These are phyloP conservation scores for Suillus lakei DNA, from an alignment of 768 basidiomycete genomes.

Conservation along the genomic window DNA sequence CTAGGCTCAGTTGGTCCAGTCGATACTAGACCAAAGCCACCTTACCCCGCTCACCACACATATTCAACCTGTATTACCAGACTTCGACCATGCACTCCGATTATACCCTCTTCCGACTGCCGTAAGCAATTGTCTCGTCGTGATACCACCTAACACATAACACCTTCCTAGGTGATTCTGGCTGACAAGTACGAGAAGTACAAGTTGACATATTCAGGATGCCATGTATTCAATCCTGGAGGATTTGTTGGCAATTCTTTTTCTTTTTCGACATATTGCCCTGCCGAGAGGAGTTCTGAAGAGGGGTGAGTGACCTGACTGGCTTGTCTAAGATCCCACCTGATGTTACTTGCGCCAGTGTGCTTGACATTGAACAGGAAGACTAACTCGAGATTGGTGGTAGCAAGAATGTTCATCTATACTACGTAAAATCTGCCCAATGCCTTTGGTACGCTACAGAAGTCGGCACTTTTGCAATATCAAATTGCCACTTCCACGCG, in stretches of 20 bases:
- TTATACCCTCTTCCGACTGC: constrained; percentile 94
- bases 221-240: constrained; percentile 98
- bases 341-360: not conserved
- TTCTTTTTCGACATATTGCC: constrained; percentile 90
- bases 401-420: not conserved
- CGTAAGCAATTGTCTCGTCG: constrained; percentile 49
- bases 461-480: not conserved
- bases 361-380: constrained; percentile 5
- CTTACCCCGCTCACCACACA: constrained; percentile 85
- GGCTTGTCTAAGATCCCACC: not conserved
- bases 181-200: constrained; percentile 97
- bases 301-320: constrained; percentile 60
- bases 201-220: constrained; percentile 95
- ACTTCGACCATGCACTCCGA: constrained; percentile 90
- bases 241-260: constrained; percentile 85
- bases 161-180: constrained; percentile 69
- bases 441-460: not conserved
- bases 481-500: not conserved
- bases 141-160: constrained; percentile 14
- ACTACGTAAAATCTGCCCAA: not conserved
- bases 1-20: constrained; percentile 81
- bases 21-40: constrained; percentile 94
- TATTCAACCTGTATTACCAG: constrained; percentile 86
- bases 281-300: constrained; percentile 83
- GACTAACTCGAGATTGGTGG: not conserved